Base-by-base conservation (phyloP, 129 eudicot genomes). In the Cynara cardunculus region DNA sequence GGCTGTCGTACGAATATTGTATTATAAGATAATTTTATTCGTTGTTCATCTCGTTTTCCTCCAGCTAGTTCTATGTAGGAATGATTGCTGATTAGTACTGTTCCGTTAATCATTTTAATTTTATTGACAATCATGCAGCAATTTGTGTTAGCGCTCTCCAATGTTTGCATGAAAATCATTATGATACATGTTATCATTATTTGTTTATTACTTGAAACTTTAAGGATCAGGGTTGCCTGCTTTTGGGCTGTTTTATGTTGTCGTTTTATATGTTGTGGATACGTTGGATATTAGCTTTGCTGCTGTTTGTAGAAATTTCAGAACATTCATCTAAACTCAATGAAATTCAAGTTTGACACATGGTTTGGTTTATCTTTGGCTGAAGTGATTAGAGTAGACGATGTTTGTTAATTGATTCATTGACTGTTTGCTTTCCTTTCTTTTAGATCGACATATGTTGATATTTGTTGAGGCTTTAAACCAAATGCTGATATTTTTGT, bases 131-230 rank as follows among this genome's bases (percentile, higher is more conserved):
- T 72, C 77, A 21, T 32, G 24, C 25, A 46, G 53, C 62, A 71
- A 59, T 19, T 31, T 71, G 12, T 77, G 81, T 77, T 32, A 30
- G 25, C 74, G 25, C 49, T 31, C 44, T n/a, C 46, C 44, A 44
- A 21, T 46, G 35, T n/a, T 41, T 74, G 35, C 84, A 81, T 74
- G 84, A 69, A 19, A 74, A 46, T 74, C 59, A 18, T 39, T 73
- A 28, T 41, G 80, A 64, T 73, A 80, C 46, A 10, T 35, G 71
- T 11, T 10, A 25, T 18, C 22, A 72, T 72, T 35, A 24, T 28
- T 2, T 73, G 22, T 26, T 4, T 24, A 6, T 59, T 18, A 35
- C 73, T 73, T 73, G 67, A 73, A 73, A 72, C 26, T 80, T 72
- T 0, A 66, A 67, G 41, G 66, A 67, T 41, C 27, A 68, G 46